These are phyloP conservation scores for Flueggea neowawraea DNA, from an alignment of 441 rosid species.

Conservation along the genomic window DNA sequence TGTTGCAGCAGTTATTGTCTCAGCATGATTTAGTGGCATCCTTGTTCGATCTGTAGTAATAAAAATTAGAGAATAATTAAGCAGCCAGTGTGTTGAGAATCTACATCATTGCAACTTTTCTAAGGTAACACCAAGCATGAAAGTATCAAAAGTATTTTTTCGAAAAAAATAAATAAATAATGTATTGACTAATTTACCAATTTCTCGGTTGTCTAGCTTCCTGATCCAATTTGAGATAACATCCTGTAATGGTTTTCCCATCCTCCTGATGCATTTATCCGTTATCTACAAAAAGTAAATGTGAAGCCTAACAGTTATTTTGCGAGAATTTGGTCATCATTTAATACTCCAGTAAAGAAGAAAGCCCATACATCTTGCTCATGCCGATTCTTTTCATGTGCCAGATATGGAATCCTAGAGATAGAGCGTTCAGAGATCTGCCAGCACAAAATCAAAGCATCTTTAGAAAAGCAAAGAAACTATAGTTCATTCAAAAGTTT, in stretches of 20 bases:
- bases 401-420: slow-evolving; percentile 54
- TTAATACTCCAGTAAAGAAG: background rate
- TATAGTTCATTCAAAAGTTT: background rate
- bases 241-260: slow-evolving; percentile 62
- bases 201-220: slow-evolving; percentile 64
- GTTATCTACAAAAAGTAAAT: slow-evolving; percentile 53
- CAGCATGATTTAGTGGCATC: slow-evolving; percentile 78
- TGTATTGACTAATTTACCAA: slow-evolving; percentile 43
- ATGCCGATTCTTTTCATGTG: slow-evolving; percentile 77
- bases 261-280: slow-evolving; percentile 60
- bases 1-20: slow-evolving; percentile 59
- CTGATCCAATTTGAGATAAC: slow-evolving; percentile 64
- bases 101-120: no score
- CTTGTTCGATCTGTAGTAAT: slow-evolving; percentile 60
- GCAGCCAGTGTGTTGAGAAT: background rate
- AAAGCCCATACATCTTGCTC: slow-evolving; percentile 72
- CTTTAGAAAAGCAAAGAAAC: background rate
- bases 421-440: slow-evolving; percentile 59
- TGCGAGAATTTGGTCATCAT: background rate
- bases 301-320: background rate
- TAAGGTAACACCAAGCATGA: no score
- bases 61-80: background rate
- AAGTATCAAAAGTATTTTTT: background rate
- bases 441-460: slow-evolving; percentile 6
- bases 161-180: background rate